Evolutionary conservation across 805 yeast genomes (phyloP).

Genomic region (Deakozyma indianensis): DNA sequence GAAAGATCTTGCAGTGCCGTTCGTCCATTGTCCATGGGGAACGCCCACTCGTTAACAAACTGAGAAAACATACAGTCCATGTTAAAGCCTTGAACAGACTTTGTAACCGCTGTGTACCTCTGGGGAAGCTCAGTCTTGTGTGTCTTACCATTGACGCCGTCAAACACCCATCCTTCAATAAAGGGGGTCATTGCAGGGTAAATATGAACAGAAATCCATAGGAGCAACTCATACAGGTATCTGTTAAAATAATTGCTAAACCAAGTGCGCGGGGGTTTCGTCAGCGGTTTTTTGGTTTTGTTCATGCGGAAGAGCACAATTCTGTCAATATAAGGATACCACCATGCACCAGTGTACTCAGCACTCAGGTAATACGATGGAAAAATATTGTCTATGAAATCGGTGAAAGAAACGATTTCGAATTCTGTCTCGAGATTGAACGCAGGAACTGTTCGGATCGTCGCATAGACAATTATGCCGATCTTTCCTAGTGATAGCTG

Average conservation of each 20-base stretch:
- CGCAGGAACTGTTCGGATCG: constrained; percentile 70
- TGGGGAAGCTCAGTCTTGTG: constrained; percentile 73
- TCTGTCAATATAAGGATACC: constrained; percentile 86
- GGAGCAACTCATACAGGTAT: constrained; percentile 58
- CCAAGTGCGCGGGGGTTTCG: constrained; percentile 62
- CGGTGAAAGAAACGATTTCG: constrained; percentile 67
- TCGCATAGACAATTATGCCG: constrained; percentile 77
- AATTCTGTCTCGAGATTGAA: constrained; percentile 70
- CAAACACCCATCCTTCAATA: constrained; percentile 72
- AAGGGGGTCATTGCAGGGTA: constrained; percentile 67
- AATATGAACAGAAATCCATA: constrained; percentile 66
- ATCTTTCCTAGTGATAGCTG: constrained; percentile 78
- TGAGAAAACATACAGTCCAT: constrained; percentile 94
- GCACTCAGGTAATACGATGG: constrained; percentile 71
- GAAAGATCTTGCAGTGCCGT: constrained; percentile 52
- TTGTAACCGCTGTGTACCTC: constrained; percentile 45
- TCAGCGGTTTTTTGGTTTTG: constrained; percentile 50
- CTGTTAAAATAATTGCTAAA: constrained; percentile 75
- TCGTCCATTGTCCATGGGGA: constrained; percentile 70
- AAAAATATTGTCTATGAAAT: constrained; percentile 51
- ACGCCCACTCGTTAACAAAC: constrained; percentile 95
- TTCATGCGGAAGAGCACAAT: constrained; percentile 86
- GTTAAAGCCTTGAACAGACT: constrained; percentile 74
- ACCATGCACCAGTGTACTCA: constrained; percentile 92
- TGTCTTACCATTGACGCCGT: constrained; percentile 12